Conservation (phyloP, 352 stramenopile species). For the Globisporangium uncinulatum region DNA sequence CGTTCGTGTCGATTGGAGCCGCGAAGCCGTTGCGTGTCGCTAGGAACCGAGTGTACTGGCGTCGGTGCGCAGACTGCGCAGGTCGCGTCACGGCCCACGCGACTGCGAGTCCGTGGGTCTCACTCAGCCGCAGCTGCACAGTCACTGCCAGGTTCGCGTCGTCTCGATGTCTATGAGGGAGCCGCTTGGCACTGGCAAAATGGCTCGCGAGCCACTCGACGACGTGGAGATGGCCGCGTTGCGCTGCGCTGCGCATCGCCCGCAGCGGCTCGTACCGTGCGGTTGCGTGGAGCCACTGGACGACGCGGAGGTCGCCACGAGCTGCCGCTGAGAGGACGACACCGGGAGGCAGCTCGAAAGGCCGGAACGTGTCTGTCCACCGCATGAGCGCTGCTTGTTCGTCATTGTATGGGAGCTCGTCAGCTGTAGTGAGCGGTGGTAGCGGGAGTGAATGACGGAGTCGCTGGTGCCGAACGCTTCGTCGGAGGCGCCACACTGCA, state of each 20-base stretch:
- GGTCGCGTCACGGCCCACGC: neutral
- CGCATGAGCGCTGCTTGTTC: neutral
- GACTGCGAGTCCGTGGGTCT: neutral
- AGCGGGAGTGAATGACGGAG: too few relatives aligned
- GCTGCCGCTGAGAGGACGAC: neutral
- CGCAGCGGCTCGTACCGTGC: neutral
- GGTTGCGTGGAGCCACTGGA: neutral
- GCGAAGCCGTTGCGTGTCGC: neutral
- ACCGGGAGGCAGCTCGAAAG: neutral
- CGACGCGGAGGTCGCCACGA: neutral
- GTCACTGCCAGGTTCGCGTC: neutral
- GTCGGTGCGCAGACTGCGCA: too few relatives aligned
- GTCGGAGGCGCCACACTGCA: neutral
- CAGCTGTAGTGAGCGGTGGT: neutral
- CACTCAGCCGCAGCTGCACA: neutral
- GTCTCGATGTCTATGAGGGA: neutral
- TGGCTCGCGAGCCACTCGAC: neutral
- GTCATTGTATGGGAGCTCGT: neutral
- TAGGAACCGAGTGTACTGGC: neutral
- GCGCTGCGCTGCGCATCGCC: neutral
- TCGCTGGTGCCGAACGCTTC: neutral
- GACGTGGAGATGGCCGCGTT: neutral
- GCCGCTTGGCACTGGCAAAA: neutral
- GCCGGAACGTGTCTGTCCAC: neutral
- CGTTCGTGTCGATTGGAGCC: neutral